phyloP scores from a whole-genome alignment of 208 protist genomes.

The Trypanosomatidae sp. region DNA sequence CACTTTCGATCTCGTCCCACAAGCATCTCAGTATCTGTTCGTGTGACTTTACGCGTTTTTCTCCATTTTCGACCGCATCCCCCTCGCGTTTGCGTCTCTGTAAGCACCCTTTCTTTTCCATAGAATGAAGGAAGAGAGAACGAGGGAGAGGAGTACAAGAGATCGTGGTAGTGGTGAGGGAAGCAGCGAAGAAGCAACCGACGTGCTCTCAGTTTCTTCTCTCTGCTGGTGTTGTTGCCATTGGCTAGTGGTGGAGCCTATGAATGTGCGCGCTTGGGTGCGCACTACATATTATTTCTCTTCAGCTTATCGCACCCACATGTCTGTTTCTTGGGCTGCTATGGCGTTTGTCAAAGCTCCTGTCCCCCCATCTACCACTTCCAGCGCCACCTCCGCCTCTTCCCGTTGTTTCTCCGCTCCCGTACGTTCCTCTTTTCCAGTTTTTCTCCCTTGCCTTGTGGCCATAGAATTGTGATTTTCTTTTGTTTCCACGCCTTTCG shows the following conservation, averaged over 20 bases:
- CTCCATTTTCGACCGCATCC: conserved; percentile 1
- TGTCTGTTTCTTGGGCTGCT: not conserved
- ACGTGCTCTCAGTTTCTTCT: not conserved
- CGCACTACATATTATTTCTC: not conserved
- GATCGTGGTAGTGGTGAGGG: not conserved
- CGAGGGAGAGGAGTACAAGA: not conserved
- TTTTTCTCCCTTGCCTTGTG: not conserved
- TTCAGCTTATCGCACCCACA: not conserved
- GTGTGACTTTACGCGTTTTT: conserved; percentile 15
- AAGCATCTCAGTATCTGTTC: not conserved
- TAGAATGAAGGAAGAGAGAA: not conserved
- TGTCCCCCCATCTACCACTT: not conserved
- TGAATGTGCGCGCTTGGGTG: not conserved
- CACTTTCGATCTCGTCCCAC: not conserved
- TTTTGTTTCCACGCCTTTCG: not conserved
- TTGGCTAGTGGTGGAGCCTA: not conserved
- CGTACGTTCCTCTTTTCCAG: not conserved
- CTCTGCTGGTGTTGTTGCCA: not conserved
- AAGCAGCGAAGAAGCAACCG: not conserved
- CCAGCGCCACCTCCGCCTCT: not conserved
- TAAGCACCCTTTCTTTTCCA: not conserved
- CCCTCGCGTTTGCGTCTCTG: not conserved
- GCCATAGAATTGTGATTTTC: conserved; percentile 6
- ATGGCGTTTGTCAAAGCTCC: not conserved
- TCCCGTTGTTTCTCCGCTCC: not conserved